Evolutionary conservation across 2,329 filamentous ascomycete genomes (phyloP).

Genomic region (Aspergillus novofumigatus): DNA sequence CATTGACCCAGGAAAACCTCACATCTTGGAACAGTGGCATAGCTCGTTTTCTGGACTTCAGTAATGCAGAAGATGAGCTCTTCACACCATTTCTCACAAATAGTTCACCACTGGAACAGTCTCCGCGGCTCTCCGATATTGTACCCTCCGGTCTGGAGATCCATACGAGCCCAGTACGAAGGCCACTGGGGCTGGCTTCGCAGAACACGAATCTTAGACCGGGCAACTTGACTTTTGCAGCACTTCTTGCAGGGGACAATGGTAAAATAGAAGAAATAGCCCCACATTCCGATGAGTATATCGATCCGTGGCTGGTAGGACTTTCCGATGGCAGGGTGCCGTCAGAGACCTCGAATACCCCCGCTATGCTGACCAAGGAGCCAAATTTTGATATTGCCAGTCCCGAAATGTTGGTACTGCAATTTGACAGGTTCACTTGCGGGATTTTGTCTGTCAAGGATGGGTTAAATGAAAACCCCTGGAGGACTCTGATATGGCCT

Average conservation of each 20-base stretch:
- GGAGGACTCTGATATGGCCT: slow-evolving; percentile 68
- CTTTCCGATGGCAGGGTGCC: slow-evolving; percentile 35
- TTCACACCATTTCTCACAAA: slow-evolving; percentile 9
- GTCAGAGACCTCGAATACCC: slow-evolving; percentile 27
- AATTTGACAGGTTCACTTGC: slow-evolving; percentile 64
- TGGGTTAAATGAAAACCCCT: slow-evolving; percentile 65
- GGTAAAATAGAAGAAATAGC: slow-evolving; percentile 56
- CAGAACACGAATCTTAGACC: slow-evolving; percentile 6
- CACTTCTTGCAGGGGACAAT: slow-evolving; percentile 32
- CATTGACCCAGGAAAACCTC: slow-evolving; percentile 5
- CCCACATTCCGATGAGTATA: slow-evolving; percentile 32
- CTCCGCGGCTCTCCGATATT: slow-evolving; percentile 16
- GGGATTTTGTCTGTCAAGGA: slow-evolving; percentile 69
- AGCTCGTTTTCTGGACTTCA: slow-evolving; percentile 1
- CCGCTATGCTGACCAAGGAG: slow-evolving; percentile 39
- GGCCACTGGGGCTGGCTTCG: slow-evolving; percentile 2
- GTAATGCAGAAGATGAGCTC: slow-evolving; percentile 10
- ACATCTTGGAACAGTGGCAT: slow-evolving; percentile 5
- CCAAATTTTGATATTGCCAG: slow-evolving; percentile 50
- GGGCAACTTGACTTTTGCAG: slow-evolving; percentile 27
- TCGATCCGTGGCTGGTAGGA: slow-evolving; percentile 35
- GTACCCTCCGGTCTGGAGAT: slow-evolving; percentile 5
- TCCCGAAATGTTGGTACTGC: slow-evolving; percentile 58
- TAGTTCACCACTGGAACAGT: slow-evolving; percentile 8
- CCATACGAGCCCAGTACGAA: slow-evolving; percentile 5